Percentiles rank a stretch among this genome's conserved stretches.
Conservation (phyloP, 345 rosid species). For the Cardamine resedifolia region DNA sequence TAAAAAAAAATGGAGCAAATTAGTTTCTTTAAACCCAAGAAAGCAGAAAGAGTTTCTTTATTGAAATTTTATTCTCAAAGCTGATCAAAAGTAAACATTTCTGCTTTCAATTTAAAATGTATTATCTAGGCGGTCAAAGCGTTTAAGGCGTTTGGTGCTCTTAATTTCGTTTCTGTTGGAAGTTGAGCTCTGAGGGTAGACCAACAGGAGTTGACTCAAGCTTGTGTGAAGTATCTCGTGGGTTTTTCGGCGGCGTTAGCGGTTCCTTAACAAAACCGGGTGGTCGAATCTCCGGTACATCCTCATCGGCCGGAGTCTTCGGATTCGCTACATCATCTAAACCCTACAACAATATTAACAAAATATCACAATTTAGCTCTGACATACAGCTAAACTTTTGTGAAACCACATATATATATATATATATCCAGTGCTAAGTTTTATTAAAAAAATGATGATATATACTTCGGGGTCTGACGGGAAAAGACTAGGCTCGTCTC, state of each 20-base stretch:
- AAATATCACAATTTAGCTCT: neutral
- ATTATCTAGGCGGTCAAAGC: neutral
- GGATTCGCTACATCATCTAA: slow-evolving; percentile 45
- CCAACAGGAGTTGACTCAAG: slow-evolving; percentile 40
- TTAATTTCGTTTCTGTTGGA: slow-evolving; percentile 38
- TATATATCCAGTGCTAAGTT: neutral
- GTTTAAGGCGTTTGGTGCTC: slow-evolving; percentile 1
- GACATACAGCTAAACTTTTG: neutral
- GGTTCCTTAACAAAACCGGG: slow-evolving; percentile 40
- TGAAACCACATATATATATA: neutral
- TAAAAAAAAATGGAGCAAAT: slow-evolving; percentile 4
- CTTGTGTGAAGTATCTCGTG: slow-evolving; percentile 38
- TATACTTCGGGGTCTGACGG: slow-evolving; percentile 40
- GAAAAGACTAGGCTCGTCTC: slow-evolving; percentile 40
- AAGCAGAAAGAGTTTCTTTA: neutral
- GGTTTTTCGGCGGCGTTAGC: slow-evolving; percentile 25
- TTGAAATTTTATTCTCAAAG: slow-evolving; percentile 18
- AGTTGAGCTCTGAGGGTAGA: slow-evolving; percentile 32
- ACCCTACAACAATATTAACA: slow-evolving; percentile 25
- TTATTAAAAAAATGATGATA: neutral
- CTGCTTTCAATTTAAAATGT: slow-evolving; percentile 16
- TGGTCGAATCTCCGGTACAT: slow-evolving; percentile 32
- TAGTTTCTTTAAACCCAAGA: slow-evolving; percentile 22
- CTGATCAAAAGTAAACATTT: slow-evolving; percentile 13
- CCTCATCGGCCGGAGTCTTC: slow-evolving; percentile 37